Conservation (phyloP, 495 filamentous ascomycete species). For the Annulohypoxylon stygium region DNA sequence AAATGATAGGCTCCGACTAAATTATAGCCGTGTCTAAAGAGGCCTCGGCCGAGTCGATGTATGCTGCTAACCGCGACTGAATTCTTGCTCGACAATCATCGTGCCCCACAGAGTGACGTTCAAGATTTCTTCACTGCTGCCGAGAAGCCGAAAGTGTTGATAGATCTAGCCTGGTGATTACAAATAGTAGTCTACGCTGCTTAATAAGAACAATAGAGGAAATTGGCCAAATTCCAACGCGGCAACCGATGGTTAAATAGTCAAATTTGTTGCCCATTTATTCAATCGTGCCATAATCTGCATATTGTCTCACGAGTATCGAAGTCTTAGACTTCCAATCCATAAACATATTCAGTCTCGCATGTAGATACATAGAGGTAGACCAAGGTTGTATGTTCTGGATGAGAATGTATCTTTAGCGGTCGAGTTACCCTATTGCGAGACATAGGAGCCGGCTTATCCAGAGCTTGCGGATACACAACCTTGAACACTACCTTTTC, state of each 20-base stretch:
- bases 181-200: no score
- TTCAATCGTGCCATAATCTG: background rate
- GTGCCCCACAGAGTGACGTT: background rate
- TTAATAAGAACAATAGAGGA: no score
- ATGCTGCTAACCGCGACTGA: background rate
- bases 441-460: background rate
- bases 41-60: background rate
- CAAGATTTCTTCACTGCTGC: background rate
- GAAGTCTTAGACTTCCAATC: background rate
- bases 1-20: background rate
- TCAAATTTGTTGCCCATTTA: background rate
- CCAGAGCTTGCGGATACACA: background rate
- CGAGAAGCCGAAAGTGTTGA: background rate
- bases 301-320: background rate
- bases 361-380: background rate
- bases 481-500: background rate
- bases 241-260: background rate
- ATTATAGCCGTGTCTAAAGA: background rate
- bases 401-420: background rate
- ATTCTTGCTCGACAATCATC: background rate
- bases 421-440: background rate
- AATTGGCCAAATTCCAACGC: background rate
- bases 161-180: background rate
- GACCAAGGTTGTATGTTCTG: background rate
- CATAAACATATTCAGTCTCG: background rate